Evolutionary conservation across 768 basidiomycete genomes (phyloP).

Genomic region (Suillus placidus): DNA sequence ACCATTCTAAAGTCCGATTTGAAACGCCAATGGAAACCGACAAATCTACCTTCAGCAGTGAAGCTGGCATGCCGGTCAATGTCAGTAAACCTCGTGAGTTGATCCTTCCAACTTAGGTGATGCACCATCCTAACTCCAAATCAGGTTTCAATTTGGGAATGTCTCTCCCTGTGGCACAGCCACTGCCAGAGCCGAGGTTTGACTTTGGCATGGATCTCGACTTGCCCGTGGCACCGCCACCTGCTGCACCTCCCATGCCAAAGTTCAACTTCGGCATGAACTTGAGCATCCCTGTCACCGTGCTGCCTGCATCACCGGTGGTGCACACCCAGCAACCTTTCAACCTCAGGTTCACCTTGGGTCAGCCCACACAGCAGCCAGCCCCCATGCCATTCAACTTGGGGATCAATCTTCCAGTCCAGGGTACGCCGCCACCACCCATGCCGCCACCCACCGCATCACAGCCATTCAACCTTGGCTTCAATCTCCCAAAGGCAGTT

Average conservation of each 20-base stretch:
- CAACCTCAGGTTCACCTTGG: neutral
- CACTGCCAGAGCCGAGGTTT: neutral
- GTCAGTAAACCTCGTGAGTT: neutral
- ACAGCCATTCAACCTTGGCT: neutral
- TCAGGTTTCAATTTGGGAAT: neutral
- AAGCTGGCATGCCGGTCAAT: neutral
- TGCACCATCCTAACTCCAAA: neutral
- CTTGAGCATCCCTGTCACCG: neutral
- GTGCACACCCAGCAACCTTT: neutral
- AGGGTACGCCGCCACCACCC: too few species aligned
- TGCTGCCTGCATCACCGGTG: rapidly evolving
- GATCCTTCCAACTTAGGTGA: neutral
- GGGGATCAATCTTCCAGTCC: neutral
- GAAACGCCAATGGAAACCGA: neutral
- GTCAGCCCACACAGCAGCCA: neutral
- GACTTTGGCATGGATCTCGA: neutral
- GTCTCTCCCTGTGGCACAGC: neutral
- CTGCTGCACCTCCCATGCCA: neutral
- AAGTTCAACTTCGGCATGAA: neutral
- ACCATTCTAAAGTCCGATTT: neutral
- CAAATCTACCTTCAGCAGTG: neutral
- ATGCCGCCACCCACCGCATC: too few species aligned
- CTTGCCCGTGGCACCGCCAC: rapidly evolving
- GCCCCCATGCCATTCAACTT: neutral
- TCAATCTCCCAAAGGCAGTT: neutral